Evolutionary conservation across 2,329 filamentous ascomycete genomes (phyloP).

Genomic region (Trichoderma oligosporum): DNA sequence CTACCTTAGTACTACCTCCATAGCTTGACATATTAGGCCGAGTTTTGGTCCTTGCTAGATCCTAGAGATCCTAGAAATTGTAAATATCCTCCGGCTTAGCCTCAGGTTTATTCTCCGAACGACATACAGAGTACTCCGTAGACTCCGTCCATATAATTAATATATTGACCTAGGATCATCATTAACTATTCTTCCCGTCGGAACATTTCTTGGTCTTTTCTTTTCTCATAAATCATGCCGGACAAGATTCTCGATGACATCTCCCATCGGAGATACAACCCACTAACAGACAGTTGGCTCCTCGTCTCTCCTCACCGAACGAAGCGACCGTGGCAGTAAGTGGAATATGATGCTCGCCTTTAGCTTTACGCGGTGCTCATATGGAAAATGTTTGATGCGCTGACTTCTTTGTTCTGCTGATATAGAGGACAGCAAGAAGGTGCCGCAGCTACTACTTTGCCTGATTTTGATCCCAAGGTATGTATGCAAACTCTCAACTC

Average conservation of each 20-base stretch:
- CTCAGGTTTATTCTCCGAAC: constrained; percentile 9
- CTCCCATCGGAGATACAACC: constrained; percentile 91
- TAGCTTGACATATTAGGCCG: constrained; percentile 16
- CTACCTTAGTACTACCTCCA: neutral
- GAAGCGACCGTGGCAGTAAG: constrained; percentile 97
- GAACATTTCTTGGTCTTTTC: neutral
- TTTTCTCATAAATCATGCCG: constrained; percentile 52
- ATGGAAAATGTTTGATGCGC: neutral
- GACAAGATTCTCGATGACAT: constrained; percentile 87
- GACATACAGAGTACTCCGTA: neutral
- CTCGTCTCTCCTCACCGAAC: constrained; percentile 94
- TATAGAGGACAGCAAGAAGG: constrained; percentile 76
- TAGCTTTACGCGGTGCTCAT: neutral
- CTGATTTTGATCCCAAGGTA: constrained; percentile 74
- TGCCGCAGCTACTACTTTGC: constrained; percentile 63
- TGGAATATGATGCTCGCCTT: constrained; percentile 22
- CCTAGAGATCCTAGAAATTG: too few species aligned
- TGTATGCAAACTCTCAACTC: constrained; percentile 25
- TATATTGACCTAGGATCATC: neutral
- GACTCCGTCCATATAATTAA: neutral
- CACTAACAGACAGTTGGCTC: constrained; percentile 83
- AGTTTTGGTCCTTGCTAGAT: constrained; percentile 11
- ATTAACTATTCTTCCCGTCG: neutral
- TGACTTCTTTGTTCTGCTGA: neutral
- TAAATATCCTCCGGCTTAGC: constrained; percentile 6